Percentiles rank a stretch among this genome's conserved stretches.
Evolutionary conservation across 2,329 filamentous ascomycete species (phyloP).

Genomic region (Xylariaceae sp.): DNA sequence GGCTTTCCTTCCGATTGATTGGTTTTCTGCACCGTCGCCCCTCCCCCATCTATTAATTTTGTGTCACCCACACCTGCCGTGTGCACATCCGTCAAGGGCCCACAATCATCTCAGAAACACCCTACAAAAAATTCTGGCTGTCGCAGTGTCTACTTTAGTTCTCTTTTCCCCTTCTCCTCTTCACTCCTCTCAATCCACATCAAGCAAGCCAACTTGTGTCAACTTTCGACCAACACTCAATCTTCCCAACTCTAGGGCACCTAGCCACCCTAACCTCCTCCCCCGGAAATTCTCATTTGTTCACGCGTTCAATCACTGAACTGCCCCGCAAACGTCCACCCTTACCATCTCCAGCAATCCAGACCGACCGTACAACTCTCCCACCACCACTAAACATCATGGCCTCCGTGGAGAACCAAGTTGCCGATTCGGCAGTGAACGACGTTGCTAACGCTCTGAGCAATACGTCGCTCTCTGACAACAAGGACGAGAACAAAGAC

Average conservation of each 20-base stretch:
- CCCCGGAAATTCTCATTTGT: constrained; percentile 54
- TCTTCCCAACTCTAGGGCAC: constrained; percentile 69
- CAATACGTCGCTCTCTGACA: constrained; percentile 62
- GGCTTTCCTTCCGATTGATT: constrained; percentile 23
- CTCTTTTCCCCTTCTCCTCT: constrained; percentile 31
- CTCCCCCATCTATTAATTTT: constrained; percentile 17
- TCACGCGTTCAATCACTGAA: constrained; percentile 61
- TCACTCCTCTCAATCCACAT: constrained; percentile 39
- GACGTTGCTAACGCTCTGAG: constrained; percentile 69
- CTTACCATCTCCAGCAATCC: constrained; percentile 20
- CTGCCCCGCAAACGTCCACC: constrained; percentile 34
- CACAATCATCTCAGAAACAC: constrained; percentile 31
- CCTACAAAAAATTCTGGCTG: constrained; percentile 35
- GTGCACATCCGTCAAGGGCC: constrained; percentile 23
- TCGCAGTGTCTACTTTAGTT: constrained; percentile 29
- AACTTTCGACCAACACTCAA: constrained; percentile 34
- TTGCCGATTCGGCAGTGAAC: constrained; percentile 60
- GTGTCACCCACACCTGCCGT: constrained; percentile 26
- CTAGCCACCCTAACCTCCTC: constrained; percentile 71
- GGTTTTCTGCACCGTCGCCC: constrained; percentile 19
- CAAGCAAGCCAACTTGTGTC: constrained; percentile 36
- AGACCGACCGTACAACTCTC: constrained; percentile 28
- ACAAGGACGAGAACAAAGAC: constrained; percentile 60
- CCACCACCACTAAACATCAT: constrained; percentile 56
- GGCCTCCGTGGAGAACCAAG: constrained; percentile 71